phyloP scores from a whole-genome alignment of 805 yeast genomes.

The Ogataea ganodermae region DNA sequence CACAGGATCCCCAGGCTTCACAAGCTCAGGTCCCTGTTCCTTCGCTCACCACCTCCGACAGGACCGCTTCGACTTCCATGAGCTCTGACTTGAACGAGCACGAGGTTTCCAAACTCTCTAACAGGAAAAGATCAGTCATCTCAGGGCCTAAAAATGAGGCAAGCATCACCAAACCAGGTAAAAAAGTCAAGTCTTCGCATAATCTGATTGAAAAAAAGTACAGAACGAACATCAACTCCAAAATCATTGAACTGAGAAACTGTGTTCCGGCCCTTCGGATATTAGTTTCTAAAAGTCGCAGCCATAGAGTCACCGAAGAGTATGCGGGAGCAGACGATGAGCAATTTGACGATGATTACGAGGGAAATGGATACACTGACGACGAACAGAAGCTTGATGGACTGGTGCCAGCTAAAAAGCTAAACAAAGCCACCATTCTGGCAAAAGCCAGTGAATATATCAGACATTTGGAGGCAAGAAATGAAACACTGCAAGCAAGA shows the following conservation, averaged over 20 bases:
- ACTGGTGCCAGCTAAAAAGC: conserved; percentile 70
- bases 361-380: conserved; percentile 57
- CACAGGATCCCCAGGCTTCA: too few relatives aligned
- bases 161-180: conserved; percentile 27
- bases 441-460: conserved; percentile 79
- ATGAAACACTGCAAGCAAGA: conserved; percentile 48
- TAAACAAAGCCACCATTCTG: conserved; percentile 76
- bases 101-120: conserved; percentile 22
- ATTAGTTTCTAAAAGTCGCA: conserved; percentile 39
- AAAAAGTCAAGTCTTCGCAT: conserved; percentile 65
- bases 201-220: conserved; percentile 83
- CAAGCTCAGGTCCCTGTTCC: too few relatives aligned
- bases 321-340: conserved; percentile 36
- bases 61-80: conserved; percentile 20
- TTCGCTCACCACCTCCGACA: conserved; percentile 16
- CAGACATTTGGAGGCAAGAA: conserved; percentile 67
- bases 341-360: conserved; percentile 47
- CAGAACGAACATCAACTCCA: conserved; percentile 76
- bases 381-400: conserved; percentile 65
- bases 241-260: conserved; percentile 69
- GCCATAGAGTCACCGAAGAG: conserved; percentile 36
- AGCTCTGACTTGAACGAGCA: background rate
- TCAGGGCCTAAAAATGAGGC: conserved; percentile 11
- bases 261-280: conserved; percentile 77
- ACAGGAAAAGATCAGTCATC: conserved; percentile 16